A percentile compares a stretch with the other conserved stretches of the same genome.
Conservation (phyloP, 2,329 filamentous ascomycete genomes). For the Ceratocystis cubensis region DNA sequence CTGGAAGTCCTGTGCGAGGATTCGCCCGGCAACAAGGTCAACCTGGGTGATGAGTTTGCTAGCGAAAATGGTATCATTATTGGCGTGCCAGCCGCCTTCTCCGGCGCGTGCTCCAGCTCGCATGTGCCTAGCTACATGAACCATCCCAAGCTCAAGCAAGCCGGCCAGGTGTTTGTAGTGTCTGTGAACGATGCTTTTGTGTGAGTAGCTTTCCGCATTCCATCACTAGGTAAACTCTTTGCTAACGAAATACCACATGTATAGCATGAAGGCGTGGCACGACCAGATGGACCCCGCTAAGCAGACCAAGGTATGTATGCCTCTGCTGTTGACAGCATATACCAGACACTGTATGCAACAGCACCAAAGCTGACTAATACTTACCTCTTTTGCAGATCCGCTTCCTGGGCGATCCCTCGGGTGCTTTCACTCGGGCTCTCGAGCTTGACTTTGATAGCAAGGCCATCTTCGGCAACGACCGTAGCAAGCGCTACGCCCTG, state of each 20-base stretch:
- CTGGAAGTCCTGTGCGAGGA: conserved; percentile 67
- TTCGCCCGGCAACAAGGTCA: conserved; percentile 86
- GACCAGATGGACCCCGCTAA: conserved; percentile 61
- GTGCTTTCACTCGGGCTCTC: conserved; percentile 68
- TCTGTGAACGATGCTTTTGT: conserved; percentile 92
- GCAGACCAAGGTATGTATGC: conserved; percentile 58
- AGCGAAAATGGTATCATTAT: conserved; percentile 54
- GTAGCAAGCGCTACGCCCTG: conserved; percentile 80
- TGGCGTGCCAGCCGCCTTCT: conserved; percentile 71
- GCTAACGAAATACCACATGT: background rate
- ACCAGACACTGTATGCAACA: background rate
- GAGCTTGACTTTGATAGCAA: conserved; percentile 71
- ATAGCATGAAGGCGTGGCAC: conserved; percentile 81
- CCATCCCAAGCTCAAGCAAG: conserved; percentile 62
- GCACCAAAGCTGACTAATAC: background rate
- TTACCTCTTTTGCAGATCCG: conserved; percentile 49
- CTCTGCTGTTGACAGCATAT: background rate
- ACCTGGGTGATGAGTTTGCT: conserved; percentile 62
- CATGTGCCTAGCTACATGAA: conserved; percentile 83
- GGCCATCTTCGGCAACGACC: conserved; percentile 66
- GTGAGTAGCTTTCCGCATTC: conserved; percentile 38
- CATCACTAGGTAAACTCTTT: background rate
- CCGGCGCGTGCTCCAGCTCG: conserved; percentile 41
- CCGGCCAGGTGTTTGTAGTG: conserved; percentile 77
- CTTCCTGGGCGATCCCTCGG: conserved; percentile 73